Evolutionary conservation across 257 asterid genomes (phyloP).

Genomic region (Ophiorrhiza pumila): DNA sequence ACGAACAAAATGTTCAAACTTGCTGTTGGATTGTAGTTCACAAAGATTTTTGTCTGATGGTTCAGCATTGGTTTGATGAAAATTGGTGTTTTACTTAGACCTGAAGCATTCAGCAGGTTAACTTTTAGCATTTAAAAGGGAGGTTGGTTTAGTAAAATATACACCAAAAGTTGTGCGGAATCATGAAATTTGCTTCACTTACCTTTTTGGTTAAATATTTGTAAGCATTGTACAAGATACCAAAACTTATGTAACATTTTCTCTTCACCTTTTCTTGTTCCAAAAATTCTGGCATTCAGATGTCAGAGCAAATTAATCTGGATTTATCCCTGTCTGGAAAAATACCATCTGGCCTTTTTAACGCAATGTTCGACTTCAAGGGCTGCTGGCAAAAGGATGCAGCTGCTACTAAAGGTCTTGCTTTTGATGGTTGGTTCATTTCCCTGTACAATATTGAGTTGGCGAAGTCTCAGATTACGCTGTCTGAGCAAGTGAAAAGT

Average conservation of each 20-base stretch:
- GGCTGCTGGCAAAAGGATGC: constrained; percentile 96
- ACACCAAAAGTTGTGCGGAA: not conserved
- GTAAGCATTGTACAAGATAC: not conserved
- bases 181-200: not conserved
- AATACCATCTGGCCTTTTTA: constrained; percentile 85
- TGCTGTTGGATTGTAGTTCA: not conserved
- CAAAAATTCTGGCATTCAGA: constrained; percentile 40
- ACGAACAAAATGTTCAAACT: not conserved
- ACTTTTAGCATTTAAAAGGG: not conserved
- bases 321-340: constrained; percentile 75
- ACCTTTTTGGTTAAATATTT: not conserved
- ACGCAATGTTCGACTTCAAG: constrained; percentile 77
- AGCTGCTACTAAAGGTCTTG: constrained; percentile 68
- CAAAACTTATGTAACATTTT: not conserved
- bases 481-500: constrained; percentile 61
- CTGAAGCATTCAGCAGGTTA: not conserved
- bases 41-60: not conserved
- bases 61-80: not conserved
- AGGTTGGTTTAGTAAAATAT: not conserved
- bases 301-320: constrained; percentile 83
- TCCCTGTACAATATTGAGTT: constrained; percentile 77
- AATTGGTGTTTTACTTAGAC: too few species aligned
- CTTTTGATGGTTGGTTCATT: constrained; percentile 90
- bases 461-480: constrained; percentile 58
- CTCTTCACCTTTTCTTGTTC: not conserved